Evolutionary conservation across 2,329 filamentous ascomycete genomes (phyloP).

Genomic region (Scedosporium minutisporum): DNA sequence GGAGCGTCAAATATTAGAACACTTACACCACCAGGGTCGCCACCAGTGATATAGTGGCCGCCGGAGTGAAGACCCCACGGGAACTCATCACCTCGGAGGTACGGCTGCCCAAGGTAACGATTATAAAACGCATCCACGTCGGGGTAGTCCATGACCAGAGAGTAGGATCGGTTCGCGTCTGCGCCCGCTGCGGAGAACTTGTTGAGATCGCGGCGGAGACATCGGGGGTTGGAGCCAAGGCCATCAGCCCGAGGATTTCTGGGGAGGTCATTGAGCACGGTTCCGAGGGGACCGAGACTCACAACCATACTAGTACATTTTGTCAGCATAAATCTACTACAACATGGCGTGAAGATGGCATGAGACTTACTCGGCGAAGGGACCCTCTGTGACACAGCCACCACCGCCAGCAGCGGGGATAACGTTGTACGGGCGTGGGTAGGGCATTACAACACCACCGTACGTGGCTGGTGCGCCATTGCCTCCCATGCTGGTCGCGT

Average conservation of each 20-base stretch:
- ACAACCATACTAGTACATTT: constrained; percentile 19
- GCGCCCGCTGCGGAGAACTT: constrained; percentile 14
- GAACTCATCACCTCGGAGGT: constrained; percentile 9
- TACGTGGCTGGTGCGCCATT: constrained; percentile 26
- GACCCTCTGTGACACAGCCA: constrained; percentile 42
- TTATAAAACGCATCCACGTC: constrained; percentile 12
- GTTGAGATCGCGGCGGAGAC: constrained; percentile 27
- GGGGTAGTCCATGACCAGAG: constrained; percentile 9
- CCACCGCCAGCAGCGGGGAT: constrained; percentile 42
- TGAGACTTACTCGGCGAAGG: constrained; percentile 26
- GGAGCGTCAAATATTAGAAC: background rate
- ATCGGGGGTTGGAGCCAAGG: constrained; percentile 31
- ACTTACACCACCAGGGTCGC: constrained; percentile 14
- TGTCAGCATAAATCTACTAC: background rate
- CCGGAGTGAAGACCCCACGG: constrained; percentile 22
- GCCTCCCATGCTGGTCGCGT: constrained; percentile 31
- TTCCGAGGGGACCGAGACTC: constrained; percentile 28
- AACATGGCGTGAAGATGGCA: background rate
- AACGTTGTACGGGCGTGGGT: constrained; percentile 12
- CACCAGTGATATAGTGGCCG: constrained; percentile 32
- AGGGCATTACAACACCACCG: constrained; percentile 16
- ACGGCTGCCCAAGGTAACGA: constrained; percentile 11
- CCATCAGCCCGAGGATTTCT: constrained; percentile 16
- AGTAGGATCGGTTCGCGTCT: constrained; percentile 15
- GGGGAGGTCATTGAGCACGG: constrained; percentile 11